phyloP scores from a whole-genome alignment of 176 grass and related monocot species.

The Puya raimondii region DNA sequence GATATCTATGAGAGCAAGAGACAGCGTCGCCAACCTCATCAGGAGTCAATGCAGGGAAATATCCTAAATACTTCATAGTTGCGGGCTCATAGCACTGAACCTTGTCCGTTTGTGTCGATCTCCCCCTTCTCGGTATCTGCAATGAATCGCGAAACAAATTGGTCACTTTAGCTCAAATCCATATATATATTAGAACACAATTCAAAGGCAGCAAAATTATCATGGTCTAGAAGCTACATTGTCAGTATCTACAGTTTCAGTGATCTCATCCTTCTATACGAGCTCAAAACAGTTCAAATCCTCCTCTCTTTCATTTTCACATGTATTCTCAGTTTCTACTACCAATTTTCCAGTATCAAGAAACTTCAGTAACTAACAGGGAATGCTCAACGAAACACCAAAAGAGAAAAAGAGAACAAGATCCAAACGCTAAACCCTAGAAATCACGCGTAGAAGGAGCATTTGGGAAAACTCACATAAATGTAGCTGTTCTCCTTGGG shows the following conservation, averaged over 20 bases:
- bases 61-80: conserved; percentile 93
- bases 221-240: background rate
- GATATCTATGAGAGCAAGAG: background rate
- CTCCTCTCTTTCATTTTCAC: background rate
- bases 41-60: conserved; percentile 65
- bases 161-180: conserved; percentile 4
- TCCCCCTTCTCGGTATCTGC: conserved; percentile 83
- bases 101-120: conserved; percentile 49
- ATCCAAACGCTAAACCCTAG: background rate
- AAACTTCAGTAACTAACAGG: background rate
- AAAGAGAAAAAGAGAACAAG: background rate
- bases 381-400: background rate
- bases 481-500: conserved; percentile 84
- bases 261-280: background rate
- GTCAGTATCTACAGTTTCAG: background rate
- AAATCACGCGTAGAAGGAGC: background rate
- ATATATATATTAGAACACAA: background rate
- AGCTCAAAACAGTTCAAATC: background rate
- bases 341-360: too few relatives aligned
- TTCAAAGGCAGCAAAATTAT: background rate
- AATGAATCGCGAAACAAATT: conserved; percentile 11
- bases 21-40: conserved; percentile 45
- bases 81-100: conserved; percentile 93
- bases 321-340: too few relatives aligned
- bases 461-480: conserved; percentile 35